Evolutionary conservation across 805 yeast species (phyloP), one percentile per base, ranked within the genome.

Genomic region (Saccharomycopsis fermentans): DNA sequence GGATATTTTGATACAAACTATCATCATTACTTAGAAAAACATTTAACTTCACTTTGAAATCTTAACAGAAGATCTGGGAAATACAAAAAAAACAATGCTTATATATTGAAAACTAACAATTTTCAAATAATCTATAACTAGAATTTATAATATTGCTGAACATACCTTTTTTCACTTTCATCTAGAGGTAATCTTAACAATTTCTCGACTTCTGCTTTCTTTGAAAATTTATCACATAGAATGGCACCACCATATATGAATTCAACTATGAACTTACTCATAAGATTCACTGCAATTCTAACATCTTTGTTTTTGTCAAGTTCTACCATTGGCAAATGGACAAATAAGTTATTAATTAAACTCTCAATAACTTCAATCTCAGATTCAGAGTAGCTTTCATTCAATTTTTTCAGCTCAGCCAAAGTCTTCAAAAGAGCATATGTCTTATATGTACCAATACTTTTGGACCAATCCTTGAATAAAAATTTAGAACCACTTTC

Each of bases 371-470:
- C 39, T 12, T 43, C 55, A 9, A 48, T 35, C 11, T 53, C 52
- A 16, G 35, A 27, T 5, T 40, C 47, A 9, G 50, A 43, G 12
- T 21, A 43, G 8, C n/a, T 24, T 43, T 43, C 50, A 21, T 43
- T 21, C 29, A 43, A 43, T 19, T 29, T 32, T 16, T 56, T 27
- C 34, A 39, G 37, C 26, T 55, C 55, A 21, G 34, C 50, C 35
- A 35, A 50, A 11, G 36, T 29, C 14, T 40, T 17, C 47, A 78
- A 60, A 12, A 71, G 68, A 43, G 83, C 65, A 65, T 79, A 87
- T 36, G 75, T 74, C 37, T 74, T 73, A 67, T 80, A 87, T 4
- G 86, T 72, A 0, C 80, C 84, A 29, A 86, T 81, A 1, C 88
- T 87, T 34, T 69, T 70, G 21, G 73, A 69, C 86, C 87, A 85